Base-by-base conservation (phyloP, 768 basidiomycete genomes). In the Daedaleopsis nitida region DNA sequence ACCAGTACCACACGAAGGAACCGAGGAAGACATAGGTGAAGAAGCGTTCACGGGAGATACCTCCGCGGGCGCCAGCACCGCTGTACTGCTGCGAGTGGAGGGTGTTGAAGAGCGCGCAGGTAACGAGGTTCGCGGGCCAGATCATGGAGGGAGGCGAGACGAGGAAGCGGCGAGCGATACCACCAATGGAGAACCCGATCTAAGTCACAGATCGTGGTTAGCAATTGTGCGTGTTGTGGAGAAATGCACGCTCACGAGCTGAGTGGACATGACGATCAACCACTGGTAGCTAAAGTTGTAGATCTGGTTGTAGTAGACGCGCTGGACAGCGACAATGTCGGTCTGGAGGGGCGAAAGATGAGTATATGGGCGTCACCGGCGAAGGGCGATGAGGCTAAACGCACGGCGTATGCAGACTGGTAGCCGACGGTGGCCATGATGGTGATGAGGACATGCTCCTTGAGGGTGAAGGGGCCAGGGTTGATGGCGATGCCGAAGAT, bases 401-500 rank as follows among this genome's bases (percentile, higher is more conserved):
- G 47, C 43, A 68, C 69, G 24, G 75, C 75, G 52, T 76, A 76
- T 3, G 77, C 76, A 34, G 70, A 68, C 10, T 47, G 38, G 32
- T 65, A 67, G 19, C 74, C 77, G 35, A 78, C 74, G 42, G 68
- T 72, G 13, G 77, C 77, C 78, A 79, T 78, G 53, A 80, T 78
- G 17, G 68, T 75, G 60, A 80, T 76, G 53, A 82, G 66, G 35
- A 86, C 86, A 74, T 87, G 86, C 70, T 91, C 90, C 74, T 92
- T 92, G 69, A 91, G 83, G 1, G 81, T 81, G 76, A 89, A 92
- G 1, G 83, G 86, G 21, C 90, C 90, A 13, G 86, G 86, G 66
- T 88, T 88, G 44, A 88, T 65, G 2, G 76, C 67, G 9, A 79
- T 32, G 6, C 86, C 86, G 48, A 86, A 79, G 19, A 87, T 71